Evolutionary conservation across 1,284 basidiomycete genomes (phyloP), one percentile per base, ranked within the genome.

Genomic region (Blastosporella zonata): DNA sequence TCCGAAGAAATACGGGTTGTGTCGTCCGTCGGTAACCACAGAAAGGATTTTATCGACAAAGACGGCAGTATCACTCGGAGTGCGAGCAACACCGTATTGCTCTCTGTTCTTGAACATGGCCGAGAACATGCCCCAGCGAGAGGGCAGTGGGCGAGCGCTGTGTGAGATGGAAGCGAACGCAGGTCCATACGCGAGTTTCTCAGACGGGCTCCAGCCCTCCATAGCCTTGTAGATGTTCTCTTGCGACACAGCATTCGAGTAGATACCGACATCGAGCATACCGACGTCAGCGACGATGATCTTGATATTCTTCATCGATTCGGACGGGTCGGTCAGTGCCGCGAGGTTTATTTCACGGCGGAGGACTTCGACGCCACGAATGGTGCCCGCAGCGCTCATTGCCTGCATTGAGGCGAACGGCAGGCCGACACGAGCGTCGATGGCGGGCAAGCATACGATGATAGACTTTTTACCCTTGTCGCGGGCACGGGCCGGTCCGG

Each of bases 221-320:
- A 82, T 84, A 4, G 74, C 70, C 46, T 69, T 70, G 53, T 72
- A 71, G 5, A 72, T 62, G n/a, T 71, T 54, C 23, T 58, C 74
- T 28, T 65, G 60, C 1, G 66, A 62, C 22, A 62, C 54, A 63
- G 31, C 40, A 54, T 34, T 40, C 38, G 50, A 43, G 51, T 46
- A 31, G 54, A 42, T 47, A 13, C 66, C 72, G 38, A 72, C 58
- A 54, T 73, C 75, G 45, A 88, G 70, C 0, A 75, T 65, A 27
- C 87, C 87, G 13, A 90, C 74, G 60, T 88, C 86, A n/a, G 84
- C 76, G 6, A 78, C 66, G 43, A 81, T 78, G 12, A 85, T 76
- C 52, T 75, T 76, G 62, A 85, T 75, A 55, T 79, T 77, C 59
- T 72, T 77, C 78, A 83, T 81, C 0, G 74, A 68, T 43, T 78